These are phyloP conservation scores for Hymenoscyphus fraxineus DNA, from an alignment of 2,329 filamentous ascomycete species.

Conservation along the genomic window DNA sequence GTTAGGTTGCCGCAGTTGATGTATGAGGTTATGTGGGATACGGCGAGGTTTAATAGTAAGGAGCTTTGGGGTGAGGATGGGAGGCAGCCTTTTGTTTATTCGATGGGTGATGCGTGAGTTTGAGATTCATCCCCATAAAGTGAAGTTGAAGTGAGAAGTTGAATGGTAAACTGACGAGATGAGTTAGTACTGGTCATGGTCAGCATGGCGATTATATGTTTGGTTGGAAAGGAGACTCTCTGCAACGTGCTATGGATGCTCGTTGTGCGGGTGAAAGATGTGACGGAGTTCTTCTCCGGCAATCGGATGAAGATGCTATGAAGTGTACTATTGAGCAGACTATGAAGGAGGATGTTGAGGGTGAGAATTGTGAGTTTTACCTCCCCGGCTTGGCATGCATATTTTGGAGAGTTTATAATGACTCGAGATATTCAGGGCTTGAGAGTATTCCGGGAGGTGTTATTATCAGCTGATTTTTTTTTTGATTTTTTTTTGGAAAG, in stretches of 20 bases:
- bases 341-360: slow-evolving; percentile 11
- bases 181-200: not conserved
- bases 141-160: not conserved
- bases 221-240: slow-evolving; percentile 10
- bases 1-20: slow-evolving; percentile 46
- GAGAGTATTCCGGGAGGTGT: slow-evolving; percentile 3
- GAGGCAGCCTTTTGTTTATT: slow-evolving; percentile 42
- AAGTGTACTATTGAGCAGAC: slow-evolving; percentile 8
- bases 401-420: too few species aligned
- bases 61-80: slow-evolving; percentile 41
- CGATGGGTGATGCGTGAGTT: slow-evolving; percentile 39
- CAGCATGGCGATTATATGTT: slow-evolving; percentile 11
- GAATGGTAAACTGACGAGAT: not conserved
- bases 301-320: slow-evolving; percentile 4
- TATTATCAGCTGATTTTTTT: not conserved
- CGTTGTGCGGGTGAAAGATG: not conserved
- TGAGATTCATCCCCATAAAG: not conserved
- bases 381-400: not conserved
- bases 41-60: slow-evolving; percentile 38
- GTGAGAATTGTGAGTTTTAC: slow-evolving; percentile 5
- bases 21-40: slow-evolving; percentile 28
- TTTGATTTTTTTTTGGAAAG: too few species aligned
- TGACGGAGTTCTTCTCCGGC: not conserved
- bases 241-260: slow-evolving; percentile 8
- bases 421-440: not conserved